Base-by-base conservation (phyloP, 2,329 filamentous ascomycete species). In the Epichloe hybrida region DNA sequence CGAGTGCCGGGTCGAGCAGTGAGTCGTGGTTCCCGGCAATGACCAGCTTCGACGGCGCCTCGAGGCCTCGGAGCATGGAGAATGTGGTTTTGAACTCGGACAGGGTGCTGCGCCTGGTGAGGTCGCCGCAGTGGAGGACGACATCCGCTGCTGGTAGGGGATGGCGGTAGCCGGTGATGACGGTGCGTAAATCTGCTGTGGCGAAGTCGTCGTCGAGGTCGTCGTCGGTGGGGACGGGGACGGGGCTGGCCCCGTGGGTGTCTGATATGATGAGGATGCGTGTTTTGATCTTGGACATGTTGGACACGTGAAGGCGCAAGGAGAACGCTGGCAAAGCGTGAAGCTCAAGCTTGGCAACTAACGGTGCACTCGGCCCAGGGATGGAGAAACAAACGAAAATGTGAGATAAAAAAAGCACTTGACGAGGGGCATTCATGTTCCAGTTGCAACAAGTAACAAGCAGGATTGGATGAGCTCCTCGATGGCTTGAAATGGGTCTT, bases 11-110 rank as follows among this genome's bases (percentile, higher is more conserved):
- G 31, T 76, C 69, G 40, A 74, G 62, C 0, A 63, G 70, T 45
- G 70, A 67, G 56, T 80, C 75, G 55, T 80, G 76, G 52, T 79
- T 79, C 2, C 77, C 75, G 2, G 75, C 68, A 52, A 80, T 78
- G 42, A 72, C 68, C 3, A 80, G 64, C 54, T 78, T 79, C 6
- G 79, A 62, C 0, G 72, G 70, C 1, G 75, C 73, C 5, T 67
- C 55, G n/a, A 76, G 58, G 1, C 52, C 48, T 4, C 66, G 58
- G 4, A 80, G 62, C 38, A 72, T 59, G n/a, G 62, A 52, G 9
- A 79, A 62, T 0, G 73, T 66, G 0, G 57, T 56, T 11, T 56
- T 58, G 41, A 70, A 71, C 53, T 77, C 74, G 2, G 57, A 46
- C 0, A 73, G 48, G 8, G 63, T 65, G 3, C 70, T 72, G 7